Conservation (phyloP, 2,329 filamentous ascomycete genomes). For the Alternaria sp. region DNA sequence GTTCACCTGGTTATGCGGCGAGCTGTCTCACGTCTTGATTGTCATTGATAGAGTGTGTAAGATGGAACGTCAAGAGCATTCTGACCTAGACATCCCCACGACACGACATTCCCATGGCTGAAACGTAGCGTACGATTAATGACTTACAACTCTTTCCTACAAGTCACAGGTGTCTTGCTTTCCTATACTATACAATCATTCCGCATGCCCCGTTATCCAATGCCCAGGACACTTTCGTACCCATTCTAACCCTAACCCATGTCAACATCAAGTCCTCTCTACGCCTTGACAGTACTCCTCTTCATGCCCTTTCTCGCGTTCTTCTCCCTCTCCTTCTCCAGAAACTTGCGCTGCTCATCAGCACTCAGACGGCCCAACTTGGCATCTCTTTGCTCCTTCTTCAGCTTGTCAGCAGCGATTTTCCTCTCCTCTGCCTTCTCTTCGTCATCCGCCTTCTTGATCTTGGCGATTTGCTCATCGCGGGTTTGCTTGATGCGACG, state of each 20-base stretch:
- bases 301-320: conserved; percentile 75
- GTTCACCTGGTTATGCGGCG: not conserved
- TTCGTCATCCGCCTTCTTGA: conserved; percentile 80
- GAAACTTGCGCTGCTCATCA: conserved; percentile 61
- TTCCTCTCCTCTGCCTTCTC: conserved; percentile 70
- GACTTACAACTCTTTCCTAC: conserved; percentile 4
- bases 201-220: conserved; percentile 2
- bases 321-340: conserved; percentile 88
- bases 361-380: conserved; percentile 76
- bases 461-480: conserved; percentile 79
- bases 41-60: not conserved
- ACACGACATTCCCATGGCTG: not conserved
- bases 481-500: conserved; percentile 83
- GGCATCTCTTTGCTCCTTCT: conserved; percentile 76
- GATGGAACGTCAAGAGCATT: not conserved
- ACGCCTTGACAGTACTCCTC: conserved; percentile 65
- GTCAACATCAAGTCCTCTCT: conserved; percentile 2
- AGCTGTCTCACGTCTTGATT: not conserved
- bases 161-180: not conserved
- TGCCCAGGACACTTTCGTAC: not conserved
- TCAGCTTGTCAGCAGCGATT: conserved; percentile 66
- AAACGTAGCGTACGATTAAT: conserved; percentile 9
- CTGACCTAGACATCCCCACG: not conserved
- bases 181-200: conserved; percentile 12
- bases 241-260: not conserved